Conservation (phyloP, 2,329 filamentous ascomycete species). For the Mycosphaerella sp. region DNA sequence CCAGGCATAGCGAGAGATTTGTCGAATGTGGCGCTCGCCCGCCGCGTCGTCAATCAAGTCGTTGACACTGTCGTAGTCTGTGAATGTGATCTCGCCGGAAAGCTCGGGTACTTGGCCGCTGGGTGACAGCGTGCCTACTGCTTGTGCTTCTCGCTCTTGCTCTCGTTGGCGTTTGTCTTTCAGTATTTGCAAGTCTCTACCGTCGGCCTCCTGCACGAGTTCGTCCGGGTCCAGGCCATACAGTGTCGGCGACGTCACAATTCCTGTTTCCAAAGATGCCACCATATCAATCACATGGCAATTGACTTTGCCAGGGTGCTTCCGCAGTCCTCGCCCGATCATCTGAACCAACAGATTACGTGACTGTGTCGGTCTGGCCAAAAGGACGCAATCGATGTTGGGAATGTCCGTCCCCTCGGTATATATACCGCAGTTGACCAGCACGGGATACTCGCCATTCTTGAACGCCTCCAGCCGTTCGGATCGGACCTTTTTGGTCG, state of each 20-base stretch:
- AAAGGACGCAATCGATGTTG: conserved; percentile 87
- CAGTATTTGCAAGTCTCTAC: conserved; percentile 54
- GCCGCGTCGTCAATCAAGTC: conserved; percentile 80
- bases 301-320: conserved; percentile 72
- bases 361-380: conserved; percentile 83
- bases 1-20: conserved; percentile 72
- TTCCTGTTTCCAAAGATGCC: conserved; percentile 71
- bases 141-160: conserved; percentile 36
- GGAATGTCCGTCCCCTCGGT: conserved; percentile 98
- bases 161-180: conserved; percentile 43
- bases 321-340: conserved; percentile 89
- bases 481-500: conserved; percentile 60
- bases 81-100: conserved; percentile 62
- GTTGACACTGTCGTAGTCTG: conserved; percentile 85
- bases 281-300: conserved; percentile 98
- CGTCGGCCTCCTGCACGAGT: conserved; percentile 60
- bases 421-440: conserved; percentile 93
- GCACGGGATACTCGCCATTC: conserved; percentile 68
- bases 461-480: conserved; percentile 70
- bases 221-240: conserved; percentile 85
- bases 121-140: neutral
- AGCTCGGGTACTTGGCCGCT: conserved; percentile 3
- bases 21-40: conserved; percentile 69
- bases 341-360: conserved; percentile 94
- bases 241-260: conserved; percentile 83